These are phyloP conservation scores for Microdochium bolleyi DNA, from an alignment of 2,329 filamentous ascomycete species.

Conservation along the genomic window DNA sequence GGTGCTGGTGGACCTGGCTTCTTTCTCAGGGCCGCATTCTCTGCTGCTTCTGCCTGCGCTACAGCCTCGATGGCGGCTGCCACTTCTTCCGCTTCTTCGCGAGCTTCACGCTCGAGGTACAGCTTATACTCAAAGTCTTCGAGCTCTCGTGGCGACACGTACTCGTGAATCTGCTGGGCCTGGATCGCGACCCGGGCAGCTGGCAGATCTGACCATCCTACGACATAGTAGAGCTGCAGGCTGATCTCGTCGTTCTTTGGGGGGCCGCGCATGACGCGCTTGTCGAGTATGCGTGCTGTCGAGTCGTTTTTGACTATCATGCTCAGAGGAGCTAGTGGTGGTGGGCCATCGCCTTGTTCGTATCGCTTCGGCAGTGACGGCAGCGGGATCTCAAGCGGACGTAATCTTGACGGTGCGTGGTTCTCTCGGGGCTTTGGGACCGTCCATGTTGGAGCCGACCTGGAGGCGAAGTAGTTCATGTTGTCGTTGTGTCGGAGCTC, in stretches of 20 bases:
- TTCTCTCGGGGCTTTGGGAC: background rate
- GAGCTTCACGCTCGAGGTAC: constrained; percentile 32
- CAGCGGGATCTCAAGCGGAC: constrained; percentile 21
- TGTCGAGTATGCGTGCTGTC: constrained; percentile 49
- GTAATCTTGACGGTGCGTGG: background rate
- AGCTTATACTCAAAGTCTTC: constrained; percentile 48
- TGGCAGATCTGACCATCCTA: constrained; percentile 46
- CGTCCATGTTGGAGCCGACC: background rate
- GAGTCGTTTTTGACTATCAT: constrained; percentile 40
- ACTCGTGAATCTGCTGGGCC: constrained; percentile 42
- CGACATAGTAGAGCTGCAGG: constrained; percentile 41
- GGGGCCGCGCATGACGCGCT: constrained; percentile 34
- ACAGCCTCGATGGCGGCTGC: constrained; percentile 11
- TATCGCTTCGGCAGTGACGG: constrained; percentile 26
- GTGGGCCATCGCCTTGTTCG: constrained; percentile 37
- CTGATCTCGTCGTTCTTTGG: constrained; percentile 17
- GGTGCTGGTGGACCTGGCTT: constrained; percentile 2
- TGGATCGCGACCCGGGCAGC: constrained; percentile 36
- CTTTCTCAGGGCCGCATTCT: constrained; percentile 5
- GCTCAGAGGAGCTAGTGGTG: constrained; percentile 32
- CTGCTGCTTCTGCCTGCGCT: constrained; percentile 8
- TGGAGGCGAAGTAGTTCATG: background rate
- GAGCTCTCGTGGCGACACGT: constrained; percentile 46
- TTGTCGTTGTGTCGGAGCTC: background rate
- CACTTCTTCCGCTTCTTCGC: constrained; percentile 18